These are phyloP conservation scores for Pascua sp. DNA, from an alignment of 1,284 basidiomycete genomes.

Conservation along the genomic window DNA sequence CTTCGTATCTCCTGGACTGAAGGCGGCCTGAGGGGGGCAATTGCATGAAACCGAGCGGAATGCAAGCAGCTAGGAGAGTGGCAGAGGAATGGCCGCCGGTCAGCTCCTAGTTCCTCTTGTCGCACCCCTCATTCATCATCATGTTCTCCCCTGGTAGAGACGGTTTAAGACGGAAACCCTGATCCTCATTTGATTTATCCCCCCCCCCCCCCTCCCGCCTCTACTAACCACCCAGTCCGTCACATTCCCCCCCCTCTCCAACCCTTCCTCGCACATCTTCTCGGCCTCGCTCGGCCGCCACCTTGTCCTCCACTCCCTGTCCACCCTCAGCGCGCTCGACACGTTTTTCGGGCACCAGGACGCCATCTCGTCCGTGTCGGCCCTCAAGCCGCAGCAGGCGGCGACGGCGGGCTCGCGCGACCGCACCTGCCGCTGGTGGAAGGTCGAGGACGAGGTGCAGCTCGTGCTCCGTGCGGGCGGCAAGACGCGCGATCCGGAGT, in stretches of 20 bases:
- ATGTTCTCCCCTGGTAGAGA: too few species aligned
- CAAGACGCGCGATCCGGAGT: slow-evolving; percentile 51
- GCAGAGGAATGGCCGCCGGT: too few species aligned
- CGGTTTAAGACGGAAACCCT: neutral
- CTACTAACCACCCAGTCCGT: slow-evolving; percentile 57
- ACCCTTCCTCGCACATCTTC: slow-evolving; percentile 76
- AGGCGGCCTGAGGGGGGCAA: neutral
- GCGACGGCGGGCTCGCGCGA: slow-evolving; percentile 87
- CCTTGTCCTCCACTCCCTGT: slow-evolving; percentile 82
- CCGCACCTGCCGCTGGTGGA: slow-evolving; percentile 92
- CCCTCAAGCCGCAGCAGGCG: slow-evolving; percentile 76
- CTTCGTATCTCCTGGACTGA: too few species aligned
- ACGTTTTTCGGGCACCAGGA: slow-evolving; percentile 98
- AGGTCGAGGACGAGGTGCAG: slow-evolving; percentile 92
- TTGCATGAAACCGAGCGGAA: too few species aligned
- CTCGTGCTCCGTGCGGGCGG: slow-evolving; percentile 93
- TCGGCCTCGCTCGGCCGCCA: slow-evolving; percentile 87
- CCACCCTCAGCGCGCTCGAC: slow-evolving; percentile 86
- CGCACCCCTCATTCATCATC: too few species aligned
- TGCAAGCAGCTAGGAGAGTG: too few species aligned
- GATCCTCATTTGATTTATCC: too few species aligned
- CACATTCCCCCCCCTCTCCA: slow-evolving; percentile 65
- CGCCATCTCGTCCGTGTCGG: slow-evolving; percentile 69
- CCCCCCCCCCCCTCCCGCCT: too few species aligned
- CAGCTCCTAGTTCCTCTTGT: too few species aligned